Conservation (phyloP, 331 rosid genomes). For the Prunus yedoensis region DNA sequence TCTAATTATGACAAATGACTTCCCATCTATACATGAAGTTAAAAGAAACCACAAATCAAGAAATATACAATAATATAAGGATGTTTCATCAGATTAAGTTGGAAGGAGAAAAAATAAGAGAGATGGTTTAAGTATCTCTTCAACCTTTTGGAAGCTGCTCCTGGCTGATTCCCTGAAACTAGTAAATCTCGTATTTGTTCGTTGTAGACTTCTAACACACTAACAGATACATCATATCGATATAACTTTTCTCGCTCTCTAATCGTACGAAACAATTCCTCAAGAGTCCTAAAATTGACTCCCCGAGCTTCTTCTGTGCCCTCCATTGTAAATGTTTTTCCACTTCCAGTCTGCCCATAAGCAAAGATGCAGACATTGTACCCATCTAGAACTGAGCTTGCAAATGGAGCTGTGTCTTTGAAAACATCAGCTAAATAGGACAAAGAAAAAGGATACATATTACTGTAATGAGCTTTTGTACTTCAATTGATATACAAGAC, state of each 20-base stretch:
- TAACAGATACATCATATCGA: conserved; percentile 68
- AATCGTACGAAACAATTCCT: conserved; percentile 68
- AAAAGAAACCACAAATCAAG: not conserved
- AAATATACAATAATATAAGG: not conserved
- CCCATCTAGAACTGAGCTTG: conserved; percentile 85
- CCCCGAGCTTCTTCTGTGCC: conserved; percentile 92
- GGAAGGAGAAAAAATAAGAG: not conserved
- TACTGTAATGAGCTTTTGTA: conserved; percentile 5
- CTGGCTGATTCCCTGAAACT: conserved; percentile 70
- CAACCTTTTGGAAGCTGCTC: conserved; percentile 63
- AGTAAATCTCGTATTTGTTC: conserved; percentile 92
- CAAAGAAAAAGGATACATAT: conserved; percentile 17
- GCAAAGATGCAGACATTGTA: conserved; percentile 96
- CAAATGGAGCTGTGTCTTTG: conserved; percentile 81
- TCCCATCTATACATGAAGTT: not conserved
- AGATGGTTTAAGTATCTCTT: conserved; percentile 11
- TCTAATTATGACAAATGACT: not conserved
- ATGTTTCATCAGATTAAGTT: not conserved
- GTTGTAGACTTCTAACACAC: conserved; percentile 93
- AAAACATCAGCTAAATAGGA: conserved; percentile 63
- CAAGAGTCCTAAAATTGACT: conserved; percentile 88
- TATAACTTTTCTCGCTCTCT: conserved; percentile 51
- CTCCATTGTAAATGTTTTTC: conserved; percentile 96
- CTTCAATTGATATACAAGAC: not conserved
- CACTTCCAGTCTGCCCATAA: conserved; percentile 94